Conservation (phyloP, 2,329 filamentous ascomycete species). For the Neofusicoccum sp. region DNA sequence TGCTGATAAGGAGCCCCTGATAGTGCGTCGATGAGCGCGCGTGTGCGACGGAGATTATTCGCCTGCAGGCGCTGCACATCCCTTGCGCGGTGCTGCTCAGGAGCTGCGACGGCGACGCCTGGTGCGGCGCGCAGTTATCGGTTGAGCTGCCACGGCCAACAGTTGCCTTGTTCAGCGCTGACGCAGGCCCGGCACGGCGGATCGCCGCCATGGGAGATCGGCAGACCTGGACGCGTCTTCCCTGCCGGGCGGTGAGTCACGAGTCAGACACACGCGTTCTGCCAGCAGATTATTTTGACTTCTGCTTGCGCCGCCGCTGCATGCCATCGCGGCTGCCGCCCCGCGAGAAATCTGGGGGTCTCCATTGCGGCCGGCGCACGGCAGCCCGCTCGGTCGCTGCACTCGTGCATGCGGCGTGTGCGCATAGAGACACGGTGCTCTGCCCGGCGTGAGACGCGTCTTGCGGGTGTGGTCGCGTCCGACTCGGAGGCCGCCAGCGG, state of each 20-base stretch:
- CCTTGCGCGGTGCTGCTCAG: neutral
- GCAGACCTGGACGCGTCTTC: conserved; percentile 5
- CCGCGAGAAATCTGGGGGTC: conserved; percentile 5
- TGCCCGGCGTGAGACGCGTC: conserved; percentile 4
- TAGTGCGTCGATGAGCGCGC: conserved; percentile 1
- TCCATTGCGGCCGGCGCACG: neutral
- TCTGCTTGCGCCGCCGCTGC: conserved; percentile 5
- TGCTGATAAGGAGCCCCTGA: conserved; percentile 9
- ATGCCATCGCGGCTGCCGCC: neutral
- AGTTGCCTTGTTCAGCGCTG: conserved; percentile 5
- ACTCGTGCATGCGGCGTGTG: conserved; percentile 2
- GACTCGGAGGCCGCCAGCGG: conserved; percentile 12
- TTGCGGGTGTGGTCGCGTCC: neutral
- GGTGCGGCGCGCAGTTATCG: neutral
- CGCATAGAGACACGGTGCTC: neutral
- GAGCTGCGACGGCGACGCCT: conserved; percentile 3
- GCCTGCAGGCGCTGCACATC: neutral
- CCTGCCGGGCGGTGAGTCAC: conserved; percentile 3
- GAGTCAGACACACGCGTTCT: conserved; percentile 8
- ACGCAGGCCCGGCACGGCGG: neutral
- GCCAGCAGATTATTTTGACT: conserved; percentile 17
- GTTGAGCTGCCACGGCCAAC: conserved; percentile 10
- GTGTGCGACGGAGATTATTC: conserved; percentile 4
- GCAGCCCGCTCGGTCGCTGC: neutral
- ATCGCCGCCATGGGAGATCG: conserved; percentile 16